Percentiles rank a stretch among this genome's conserved stretches.
Evolutionary conservation across 345 rosid genomes (phyloP).

Genomic region (Gossypium mustelinum): DNA sequence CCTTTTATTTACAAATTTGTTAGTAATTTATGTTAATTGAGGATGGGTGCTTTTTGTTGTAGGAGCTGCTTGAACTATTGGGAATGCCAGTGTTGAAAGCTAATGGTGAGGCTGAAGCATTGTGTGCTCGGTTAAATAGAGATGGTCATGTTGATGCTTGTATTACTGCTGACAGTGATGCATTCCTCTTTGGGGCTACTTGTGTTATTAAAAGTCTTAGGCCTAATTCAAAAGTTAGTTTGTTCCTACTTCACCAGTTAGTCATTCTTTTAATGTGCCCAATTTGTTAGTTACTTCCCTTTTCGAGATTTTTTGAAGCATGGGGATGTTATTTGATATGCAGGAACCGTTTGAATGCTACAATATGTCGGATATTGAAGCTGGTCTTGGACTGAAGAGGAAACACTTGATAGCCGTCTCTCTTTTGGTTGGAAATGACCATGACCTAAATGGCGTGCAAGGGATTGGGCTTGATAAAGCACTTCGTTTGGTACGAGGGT

Average conservation of each 20-base stretch:
- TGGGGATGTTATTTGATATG: slow-evolving; percentile 26
- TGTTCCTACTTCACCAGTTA: not conserved
- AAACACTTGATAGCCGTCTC: slow-evolving; percentile 81
- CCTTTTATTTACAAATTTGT: not conserved
- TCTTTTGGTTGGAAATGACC: slow-evolving; percentile 84
- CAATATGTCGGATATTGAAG: slow-evolving; percentile 72
- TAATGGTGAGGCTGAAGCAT: slow-evolving; percentile 89
- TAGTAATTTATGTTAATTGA: not conserved
- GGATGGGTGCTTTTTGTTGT: not conserved
- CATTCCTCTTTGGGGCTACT: slow-evolving; percentile 83
- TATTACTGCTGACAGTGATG: slow-evolving; percentile 90
- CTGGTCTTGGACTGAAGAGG: slow-evolving; percentile 76
- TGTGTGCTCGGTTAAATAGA: slow-evolving; percentile 75
- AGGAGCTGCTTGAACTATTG: slow-evolving; percentile 80
- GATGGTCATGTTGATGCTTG: slow-evolving; percentile 86
- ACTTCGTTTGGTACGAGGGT: slow-evolving; percentile 53
- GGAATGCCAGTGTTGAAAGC: slow-evolving; percentile 83
- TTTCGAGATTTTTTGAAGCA: slow-evolving; percentile 1
- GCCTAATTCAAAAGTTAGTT: slow-evolving; percentile 67
- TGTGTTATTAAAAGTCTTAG: slow-evolving; percentile 73
- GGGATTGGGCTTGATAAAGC: slow-evolving; percentile 81
- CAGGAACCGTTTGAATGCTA: slow-evolving; percentile 96
- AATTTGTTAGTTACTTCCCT: not conserved
- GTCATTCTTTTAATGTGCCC: not conserved
- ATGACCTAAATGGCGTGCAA: slow-evolving; percentile 68